These are phyloP conservation scores for Fomes fomentarius DNA, from an alignment of 1,284 basidiomycete species.

Conservation along the genomic window DNA sequence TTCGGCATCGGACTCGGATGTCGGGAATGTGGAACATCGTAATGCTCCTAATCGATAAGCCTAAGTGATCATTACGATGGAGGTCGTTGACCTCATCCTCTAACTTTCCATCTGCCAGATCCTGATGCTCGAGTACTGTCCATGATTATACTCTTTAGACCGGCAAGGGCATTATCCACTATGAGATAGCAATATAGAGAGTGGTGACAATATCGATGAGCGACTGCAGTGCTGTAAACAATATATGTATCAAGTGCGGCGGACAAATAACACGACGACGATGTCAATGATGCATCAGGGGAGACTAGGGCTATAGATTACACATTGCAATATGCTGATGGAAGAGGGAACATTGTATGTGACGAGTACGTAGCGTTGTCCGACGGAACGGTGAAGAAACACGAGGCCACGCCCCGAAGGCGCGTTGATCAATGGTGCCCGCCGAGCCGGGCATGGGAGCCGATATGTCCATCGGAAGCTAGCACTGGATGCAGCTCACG, in stretches of 20 bases:
- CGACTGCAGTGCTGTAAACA: constrained; percentile 20
- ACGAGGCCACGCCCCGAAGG: constrained; percentile 13
- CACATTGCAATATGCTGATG: constrained; percentile 23
- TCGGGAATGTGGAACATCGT: too few species aligned
- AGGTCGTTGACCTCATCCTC: too few species aligned
- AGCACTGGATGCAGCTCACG: constrained; percentile 20
- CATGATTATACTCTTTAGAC: not conserved
- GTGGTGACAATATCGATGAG: constrained; percentile 4
- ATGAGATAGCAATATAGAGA: constrained; percentile 17
- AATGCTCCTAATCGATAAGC: too few species aligned
- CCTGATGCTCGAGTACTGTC: too few species aligned
- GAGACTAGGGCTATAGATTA: constrained; percentile 22
- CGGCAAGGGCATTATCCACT: not conserved
- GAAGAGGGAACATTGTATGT: constrained; percentile 1
- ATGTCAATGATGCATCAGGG: constrained; percentile 19
- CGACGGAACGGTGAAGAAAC: constrained; percentile 18
- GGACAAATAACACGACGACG: constrained; percentile 20
- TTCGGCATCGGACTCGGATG: too few species aligned
- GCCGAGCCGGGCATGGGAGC: constrained; percentile 10
- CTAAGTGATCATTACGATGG: too few species aligned
- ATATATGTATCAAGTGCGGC: constrained; percentile 19
- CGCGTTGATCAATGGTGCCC: constrained; percentile 5
- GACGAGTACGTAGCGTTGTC: constrained; percentile 20
- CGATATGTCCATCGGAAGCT: constrained; percentile 20
- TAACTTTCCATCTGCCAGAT: too few species aligned